Percentiles rank a stretch among this genome's conserved stretches.
Conservation (phyloP, 2,329 filamentous ascomycete genomes). For the Pseudogymnoascus sp. region DNA sequence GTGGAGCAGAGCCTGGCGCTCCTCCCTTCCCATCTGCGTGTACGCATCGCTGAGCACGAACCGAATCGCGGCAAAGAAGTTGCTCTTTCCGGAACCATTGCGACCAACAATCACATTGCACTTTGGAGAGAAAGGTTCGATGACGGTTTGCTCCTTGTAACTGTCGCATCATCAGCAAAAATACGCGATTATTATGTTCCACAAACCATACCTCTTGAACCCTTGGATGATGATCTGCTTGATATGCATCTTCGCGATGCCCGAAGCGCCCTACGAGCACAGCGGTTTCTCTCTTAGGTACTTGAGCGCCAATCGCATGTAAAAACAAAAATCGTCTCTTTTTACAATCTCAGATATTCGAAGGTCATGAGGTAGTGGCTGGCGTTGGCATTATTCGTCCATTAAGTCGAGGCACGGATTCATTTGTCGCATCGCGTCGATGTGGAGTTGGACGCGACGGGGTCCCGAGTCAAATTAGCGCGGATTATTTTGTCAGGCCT, state of each 20-base stretch:
- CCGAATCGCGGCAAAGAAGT: slow-evolving; percentile 98
- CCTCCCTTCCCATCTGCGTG: slow-evolving; percentile 89
- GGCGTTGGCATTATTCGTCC: slow-evolving; percentile 6
- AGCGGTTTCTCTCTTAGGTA: background rate
- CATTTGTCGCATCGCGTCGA: slow-evolving; percentile 9
- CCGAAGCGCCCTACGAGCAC: background rate
- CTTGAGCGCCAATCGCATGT: background rate
- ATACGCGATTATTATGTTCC: slow-evolving; percentile 12
- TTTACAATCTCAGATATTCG: background rate
- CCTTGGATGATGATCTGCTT: slow-evolving; percentile 99
- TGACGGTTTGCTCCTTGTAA: slow-evolving; percentile 99
- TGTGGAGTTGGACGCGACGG: slow-evolving; percentile 6
- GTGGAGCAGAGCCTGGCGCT: slow-evolving; percentile 91
- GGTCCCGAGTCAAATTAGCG: slow-evolving; percentile 7
- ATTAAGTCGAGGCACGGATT: slow-evolving; percentile 7
- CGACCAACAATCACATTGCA: slow-evolving; percentile 98
- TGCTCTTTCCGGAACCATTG: slow-evolving; percentile 98
- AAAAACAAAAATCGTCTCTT: background rate
- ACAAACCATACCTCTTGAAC: slow-evolving; percentile 79
- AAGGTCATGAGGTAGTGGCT: background rate
- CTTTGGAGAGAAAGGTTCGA: slow-evolving; percentile 94
- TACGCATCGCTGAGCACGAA: slow-evolving; percentile 98
- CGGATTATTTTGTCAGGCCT: slow-evolving; percentile 3
- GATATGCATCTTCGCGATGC: slow-evolving; percentile 70
- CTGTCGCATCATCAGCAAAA: slow-evolving; percentile 38